Conservation (phyloP, 1,139 yeast genomes). For the Debaryomyces singareniensis region DNA sequence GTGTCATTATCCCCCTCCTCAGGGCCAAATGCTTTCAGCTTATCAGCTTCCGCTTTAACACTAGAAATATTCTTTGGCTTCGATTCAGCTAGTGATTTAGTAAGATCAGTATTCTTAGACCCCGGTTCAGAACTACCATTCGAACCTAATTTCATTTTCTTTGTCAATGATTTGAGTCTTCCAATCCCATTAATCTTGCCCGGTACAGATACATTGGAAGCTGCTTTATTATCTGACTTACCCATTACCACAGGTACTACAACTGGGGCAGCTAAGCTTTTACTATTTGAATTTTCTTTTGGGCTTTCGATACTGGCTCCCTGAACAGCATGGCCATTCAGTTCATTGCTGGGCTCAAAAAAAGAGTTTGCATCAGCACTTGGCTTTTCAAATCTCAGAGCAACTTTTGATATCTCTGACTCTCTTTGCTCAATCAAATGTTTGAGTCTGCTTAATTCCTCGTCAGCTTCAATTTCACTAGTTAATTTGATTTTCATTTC, state of each 20-base stretch:
- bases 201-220: neutral
- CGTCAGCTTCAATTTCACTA: conserved; percentile 18
- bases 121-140: neutral
- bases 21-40: conserved; percentile 4
- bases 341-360: conserved; percentile 21
- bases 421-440: conserved; percentile 31
- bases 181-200: neutral
- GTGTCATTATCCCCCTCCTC: conserved; percentile 6
- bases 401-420: conserved; percentile 29
- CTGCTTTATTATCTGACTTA: neutral
- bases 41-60: conserved; percentile 6
- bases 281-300: conserved; percentile 2
- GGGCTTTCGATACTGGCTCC: conserved; percentile 1
- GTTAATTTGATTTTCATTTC: conserved; percentile 32
- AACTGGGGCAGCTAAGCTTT: conserved; percentile 3
- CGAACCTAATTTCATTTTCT: conserved; percentile 1
- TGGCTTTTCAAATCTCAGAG: conserved; percentile 23
- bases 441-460: conserved; percentile 24
- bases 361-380: conserved; percentile 16
- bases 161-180: neutral
- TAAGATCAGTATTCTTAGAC: neutral
- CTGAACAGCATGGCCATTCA: conserved; percentile 6
- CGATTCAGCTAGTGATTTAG: neutral
- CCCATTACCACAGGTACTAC: neutral
- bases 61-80: conserved; percentile 6